Evolutionary conservation across 2,329 filamentous ascomycete species (phyloP), one percentile per base, ranked within the genome.

Genomic region (Acrodontium crateriforme): DNA sequence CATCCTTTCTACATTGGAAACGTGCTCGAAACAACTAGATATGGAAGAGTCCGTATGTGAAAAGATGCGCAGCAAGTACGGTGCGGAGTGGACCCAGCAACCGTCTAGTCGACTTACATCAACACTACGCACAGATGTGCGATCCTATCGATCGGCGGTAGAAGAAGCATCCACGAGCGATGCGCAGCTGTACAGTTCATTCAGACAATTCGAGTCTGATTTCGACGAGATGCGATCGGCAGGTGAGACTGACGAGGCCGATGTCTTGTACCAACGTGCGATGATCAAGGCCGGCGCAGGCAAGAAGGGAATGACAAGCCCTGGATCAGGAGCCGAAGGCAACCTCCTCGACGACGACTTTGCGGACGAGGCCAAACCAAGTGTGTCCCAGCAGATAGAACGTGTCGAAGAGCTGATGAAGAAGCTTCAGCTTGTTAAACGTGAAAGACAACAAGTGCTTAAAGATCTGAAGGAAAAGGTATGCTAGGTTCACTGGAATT

Each of bases 381-480:
- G 78, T 44, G 83, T 98, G 6, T 66, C 81, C 35, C 84, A 94
- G 32, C 89, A 98, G 57, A 87, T 98, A 43, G 67, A 71, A 29
- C 75, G 70, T 44, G 83, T 98, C 7, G 89, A 98, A 47, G 83
- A 92, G 18, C 69, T 93, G 27, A 59, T 98, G 38, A 83, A 85
- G 60, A 94, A 85, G 56, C 56, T 98, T 44, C 91, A 85, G 44
- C 63, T 93, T 19, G 76, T 98, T 44, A 95, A 95, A 62, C 71
- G 82, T 34, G 91, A 98, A 54, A 68, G 89, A 34, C 75, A 78
- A 34, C 85, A 94, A 56, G 82, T 94, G 21, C 58, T 98, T 39
- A 95, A 94, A 54, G 89, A 98, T 55, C 63, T 98, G 42, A 98
- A 98, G 55, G 85, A 95, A 41, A 95, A 92, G 75, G 89, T 91